Evolutionary conservation across 23 red algal species (phyloP).

Genomic region (Chondrus crispus): DNA sequence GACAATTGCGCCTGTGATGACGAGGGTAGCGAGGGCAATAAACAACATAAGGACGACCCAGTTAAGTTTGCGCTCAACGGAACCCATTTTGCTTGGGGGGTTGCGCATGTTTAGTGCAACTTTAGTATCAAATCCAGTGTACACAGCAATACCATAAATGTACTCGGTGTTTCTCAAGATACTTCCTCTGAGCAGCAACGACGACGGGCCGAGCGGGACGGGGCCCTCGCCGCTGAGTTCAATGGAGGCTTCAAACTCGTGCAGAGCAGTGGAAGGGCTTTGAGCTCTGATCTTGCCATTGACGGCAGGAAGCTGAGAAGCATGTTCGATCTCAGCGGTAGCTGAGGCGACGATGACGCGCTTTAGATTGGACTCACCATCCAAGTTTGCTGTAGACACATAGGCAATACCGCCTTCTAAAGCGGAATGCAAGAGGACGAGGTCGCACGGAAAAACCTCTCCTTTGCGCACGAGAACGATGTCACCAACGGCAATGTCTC

Average conservation of each 20-base stretch:
- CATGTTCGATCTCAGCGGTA: slow-evolving; percentile 6
- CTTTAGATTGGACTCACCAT: slow-evolving; percentile 98
- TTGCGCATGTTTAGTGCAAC: slow-evolving; percentile 84
- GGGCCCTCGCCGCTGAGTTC: slow-evolving; percentile 7
- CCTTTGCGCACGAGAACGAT: slow-evolving; percentile 79
- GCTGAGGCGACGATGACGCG: slow-evolving; percentile 32
- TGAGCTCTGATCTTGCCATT: slow-evolving; percentile 49
- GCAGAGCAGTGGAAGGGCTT: slow-evolving; percentile 23
- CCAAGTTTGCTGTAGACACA: slow-evolving; percentile 81
- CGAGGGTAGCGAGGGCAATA: slow-evolving; percentile 64
- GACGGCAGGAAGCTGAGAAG: slow-evolving; percentile 31
- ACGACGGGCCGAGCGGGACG: slow-evolving; percentile 54
- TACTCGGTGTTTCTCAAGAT: slow-evolving; percentile 84
- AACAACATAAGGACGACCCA: slow-evolving; percentile 79
- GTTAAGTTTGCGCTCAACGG: slow-evolving; percentile 82
- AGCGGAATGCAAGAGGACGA: slow-evolving; percentile 74
- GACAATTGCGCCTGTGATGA: slow-evolving; percentile 36
- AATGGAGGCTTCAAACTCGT: slow-evolving; percentile 63
- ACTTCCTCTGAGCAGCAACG: slow-evolving; percentile 76
- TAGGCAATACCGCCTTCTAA: slow-evolving; percentile 71
- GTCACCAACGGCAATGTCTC: slow-evolving; percentile 84
- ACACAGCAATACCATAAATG: slow-evolving; percentile 79
- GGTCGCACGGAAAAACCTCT: slow-evolving; percentile 84
- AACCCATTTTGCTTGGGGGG: slow-evolving; percentile 79
- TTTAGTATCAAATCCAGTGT: slow-evolving; percentile 81